These are phyloP conservation scores for Euphorbia tirucalli DNA, from an alignment of 345 rosid species.

Conservation along the genomic window DNA sequence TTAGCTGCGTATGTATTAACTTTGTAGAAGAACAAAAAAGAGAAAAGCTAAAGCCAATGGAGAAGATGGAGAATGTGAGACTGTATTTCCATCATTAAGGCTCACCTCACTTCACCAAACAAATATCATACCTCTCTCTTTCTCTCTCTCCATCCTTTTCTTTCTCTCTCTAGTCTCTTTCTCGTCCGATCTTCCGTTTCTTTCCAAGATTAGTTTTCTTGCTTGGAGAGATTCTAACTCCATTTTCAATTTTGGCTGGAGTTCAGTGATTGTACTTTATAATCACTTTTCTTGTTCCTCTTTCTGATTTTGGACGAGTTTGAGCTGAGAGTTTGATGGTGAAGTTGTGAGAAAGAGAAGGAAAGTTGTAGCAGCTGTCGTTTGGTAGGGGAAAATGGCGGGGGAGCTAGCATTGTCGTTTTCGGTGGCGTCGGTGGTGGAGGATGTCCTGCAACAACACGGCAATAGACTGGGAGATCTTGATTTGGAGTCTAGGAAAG, in stretches of 20 bases:
- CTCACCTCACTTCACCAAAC: slow-evolving; percentile 18
- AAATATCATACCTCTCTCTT: background rate
- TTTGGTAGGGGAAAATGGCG: slow-evolving; percentile 33
- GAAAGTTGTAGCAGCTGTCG: background rate
- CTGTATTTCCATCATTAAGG: slow-evolving; percentile 13
- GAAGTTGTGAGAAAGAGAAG: background rate
- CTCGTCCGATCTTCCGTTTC: slow-evolving; percentile 8
- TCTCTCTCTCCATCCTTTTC: slow-evolving; percentile 2
- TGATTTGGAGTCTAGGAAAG: slow-evolving; percentile 62
- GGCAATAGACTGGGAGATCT: slow-evolving; percentile 47
- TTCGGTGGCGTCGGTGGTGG: slow-evolving; percentile 61
- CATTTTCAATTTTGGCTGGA: background rate
- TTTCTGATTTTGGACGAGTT: background rate
- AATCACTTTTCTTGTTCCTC: background rate
- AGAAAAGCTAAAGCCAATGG: slow-evolving; percentile 26
- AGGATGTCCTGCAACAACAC: slow-evolving; percentile 68
- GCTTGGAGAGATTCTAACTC: background rate
- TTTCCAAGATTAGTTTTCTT: background rate
- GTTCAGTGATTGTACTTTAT: background rate
- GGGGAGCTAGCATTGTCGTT: slow-evolving; percentile 45
- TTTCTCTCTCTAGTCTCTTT: slow-evolving; percentile 14
- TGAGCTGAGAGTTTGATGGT: slow-evolving; percentile 8
- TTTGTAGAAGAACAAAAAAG: slow-evolving; percentile 10
- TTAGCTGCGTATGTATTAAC: background rate
- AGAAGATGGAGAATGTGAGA: slow-evolving; percentile 40